These are phyloP conservation scores for Gracilaria gracilis DNA, from an alignment of 23 red algal species.

Conservation along the genomic window DNA sequence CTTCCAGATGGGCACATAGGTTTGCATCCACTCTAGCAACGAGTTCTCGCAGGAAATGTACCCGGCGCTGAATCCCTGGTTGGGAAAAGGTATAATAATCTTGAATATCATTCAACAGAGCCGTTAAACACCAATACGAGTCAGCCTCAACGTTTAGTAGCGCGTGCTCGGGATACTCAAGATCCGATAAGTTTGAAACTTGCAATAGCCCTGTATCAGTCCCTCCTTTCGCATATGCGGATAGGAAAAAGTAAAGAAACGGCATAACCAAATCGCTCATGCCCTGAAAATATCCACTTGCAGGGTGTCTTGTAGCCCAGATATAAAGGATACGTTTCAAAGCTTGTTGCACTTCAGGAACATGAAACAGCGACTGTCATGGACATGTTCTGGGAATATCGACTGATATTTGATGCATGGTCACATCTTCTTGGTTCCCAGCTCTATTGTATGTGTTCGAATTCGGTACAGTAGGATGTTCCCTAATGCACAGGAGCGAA, in stretches of 20 bases:
- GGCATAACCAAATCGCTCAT: conserved; percentile 97
- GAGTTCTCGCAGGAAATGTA: conserved; percentile 80
- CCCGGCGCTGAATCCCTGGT: conserved; percentile 95
- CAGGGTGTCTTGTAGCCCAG: conserved; percentile 93
- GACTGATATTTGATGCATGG: conserved; percentile 83
- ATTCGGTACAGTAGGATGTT: conserved; percentile 13
- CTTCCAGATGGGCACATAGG: conserved; percentile 79
- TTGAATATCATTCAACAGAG: conserved; percentile 88
- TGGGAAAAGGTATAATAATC: conserved; percentile 98
- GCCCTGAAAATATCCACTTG: conserved; percentile 95
- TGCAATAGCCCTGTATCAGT: conserved; percentile 21
- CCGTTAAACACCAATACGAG: conserved; percentile 92
- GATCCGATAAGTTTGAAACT: conserved; percentile 26
- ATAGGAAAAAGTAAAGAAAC: conserved; percentile 87
- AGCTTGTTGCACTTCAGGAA: conserved; percentile 72
- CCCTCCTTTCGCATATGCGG: conserved; percentile 54
- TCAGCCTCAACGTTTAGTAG: conserved; percentile 90
- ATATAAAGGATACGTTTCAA: conserved; percentile 91
- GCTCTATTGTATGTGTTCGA: conserved; percentile 49
- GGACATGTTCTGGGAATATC: conserved; percentile 92
- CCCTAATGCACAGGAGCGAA: not conserved
- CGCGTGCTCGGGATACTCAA: conserved; percentile 36
- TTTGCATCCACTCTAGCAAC: conserved; percentile 79
- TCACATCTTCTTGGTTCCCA: conserved; percentile 67
- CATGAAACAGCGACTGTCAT: conserved; percentile 80